These are phyloP conservation scores for Apiospora rasikravindrae DNA, from an alignment of 2,329 filamentous ascomycete species.

Conservation along the genomic window DNA sequence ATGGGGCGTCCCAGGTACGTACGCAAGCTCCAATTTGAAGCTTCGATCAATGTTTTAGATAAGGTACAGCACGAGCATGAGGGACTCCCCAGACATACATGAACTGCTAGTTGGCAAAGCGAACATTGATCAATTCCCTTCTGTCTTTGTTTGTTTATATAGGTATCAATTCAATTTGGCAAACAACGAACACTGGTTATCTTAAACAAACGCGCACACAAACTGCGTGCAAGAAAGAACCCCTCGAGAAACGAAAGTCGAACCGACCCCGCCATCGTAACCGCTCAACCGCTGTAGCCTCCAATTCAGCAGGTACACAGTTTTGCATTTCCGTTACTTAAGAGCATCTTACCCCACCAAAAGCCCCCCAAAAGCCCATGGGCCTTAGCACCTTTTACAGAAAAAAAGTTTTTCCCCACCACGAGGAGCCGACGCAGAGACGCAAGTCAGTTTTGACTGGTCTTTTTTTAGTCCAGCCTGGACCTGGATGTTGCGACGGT, in stretches of 20 bases:
- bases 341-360: constrained; percentile 4
- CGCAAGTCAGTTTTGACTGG: constrained; percentile 12
- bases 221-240: neutral
- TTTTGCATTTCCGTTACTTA: neutral
- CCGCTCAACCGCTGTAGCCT: neutral
- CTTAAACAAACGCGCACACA: neutral
- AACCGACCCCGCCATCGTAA: neutral
- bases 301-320: neutral
- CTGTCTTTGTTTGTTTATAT: neutral
- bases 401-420: constrained; percentile 19
- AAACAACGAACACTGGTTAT: neutral
- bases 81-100: neutral
- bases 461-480: neutral
- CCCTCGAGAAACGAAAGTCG: neutral
- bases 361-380: neutral
- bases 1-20: neutral
- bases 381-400: neutral
- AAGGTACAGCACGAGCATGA: neutral
- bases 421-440: neutral
- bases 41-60: constrained; percentile 2
- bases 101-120: neutral
- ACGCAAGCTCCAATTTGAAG: neutral
- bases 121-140: neutral
- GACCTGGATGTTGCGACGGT: constrained; percentile 5
- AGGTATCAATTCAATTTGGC: neutral